phyloP scores from a whole-genome alignment of 2,329 filamentous ascomycete genomes.

The Calonectria pseudoturangicola region DNA sequence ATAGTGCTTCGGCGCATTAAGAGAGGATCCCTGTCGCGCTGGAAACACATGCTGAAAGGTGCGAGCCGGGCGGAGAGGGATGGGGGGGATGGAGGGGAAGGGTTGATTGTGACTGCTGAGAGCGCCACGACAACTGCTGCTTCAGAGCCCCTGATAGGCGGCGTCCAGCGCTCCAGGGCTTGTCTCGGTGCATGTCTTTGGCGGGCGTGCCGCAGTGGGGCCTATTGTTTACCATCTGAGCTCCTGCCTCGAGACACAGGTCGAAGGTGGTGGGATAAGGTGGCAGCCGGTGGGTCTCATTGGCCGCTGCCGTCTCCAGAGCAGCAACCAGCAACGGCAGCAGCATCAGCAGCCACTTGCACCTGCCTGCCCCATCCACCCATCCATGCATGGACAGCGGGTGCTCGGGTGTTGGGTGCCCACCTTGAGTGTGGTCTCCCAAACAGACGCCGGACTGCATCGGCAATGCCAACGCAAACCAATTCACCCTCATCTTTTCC shows the following conservation, averaged over 20 bases:
- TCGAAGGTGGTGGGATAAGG: slow-evolving; percentile 10
- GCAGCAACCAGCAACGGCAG: slow-evolving; percentile 37
- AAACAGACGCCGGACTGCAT: slow-evolving; percentile 29
- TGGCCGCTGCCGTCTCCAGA: slow-evolving; percentile 50
- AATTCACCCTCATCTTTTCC: slow-evolving; percentile 22
- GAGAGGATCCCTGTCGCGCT: slow-evolving; percentile 34
- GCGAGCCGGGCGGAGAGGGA: not conserved
- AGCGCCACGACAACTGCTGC: slow-evolving; percentile 44
- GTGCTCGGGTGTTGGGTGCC: slow-evolving; percentile 38
- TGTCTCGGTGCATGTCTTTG: slow-evolving; percentile 31
- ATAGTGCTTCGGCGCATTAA: slow-evolving; percentile 12
- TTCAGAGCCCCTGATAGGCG: slow-evolving; percentile 47
- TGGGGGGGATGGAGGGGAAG: slow-evolving; percentile 1
- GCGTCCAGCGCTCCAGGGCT: slow-evolving; percentile 17
- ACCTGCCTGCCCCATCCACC: slow-evolving; percentile 28
- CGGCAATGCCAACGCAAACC: slow-evolving; percentile 32
- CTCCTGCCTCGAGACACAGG: slow-evolving; percentile 32
- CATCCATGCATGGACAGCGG: slow-evolving; percentile 36
- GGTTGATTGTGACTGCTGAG: not conserved
- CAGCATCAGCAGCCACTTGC: slow-evolving; percentile 33
- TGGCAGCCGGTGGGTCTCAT: slow-evolving; percentile 44
- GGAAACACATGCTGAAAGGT: slow-evolving; percentile 19
- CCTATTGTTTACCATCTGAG: slow-evolving; percentile 53
- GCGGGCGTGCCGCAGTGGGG: slow-evolving; percentile 40
- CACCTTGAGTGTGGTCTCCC: slow-evolving; percentile 28